Evolutionary conservation across 768 basidiomycete species (phyloP), one percentile per base, ranked within the genome.

Genomic region (Lactarius hatsudake): DNA sequence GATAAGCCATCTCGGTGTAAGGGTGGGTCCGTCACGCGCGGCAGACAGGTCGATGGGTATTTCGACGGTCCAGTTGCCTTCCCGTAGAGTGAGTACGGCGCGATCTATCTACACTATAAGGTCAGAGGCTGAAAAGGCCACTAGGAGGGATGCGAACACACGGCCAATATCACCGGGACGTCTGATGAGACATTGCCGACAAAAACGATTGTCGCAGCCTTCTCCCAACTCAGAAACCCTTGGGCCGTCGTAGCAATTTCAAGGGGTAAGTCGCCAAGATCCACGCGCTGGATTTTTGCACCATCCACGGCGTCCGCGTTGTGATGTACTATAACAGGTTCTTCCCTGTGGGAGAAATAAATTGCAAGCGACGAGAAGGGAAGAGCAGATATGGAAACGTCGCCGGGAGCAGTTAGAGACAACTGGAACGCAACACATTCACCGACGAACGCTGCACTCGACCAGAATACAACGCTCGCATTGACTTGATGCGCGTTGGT

Each of bases 361-460:
- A 97, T 79, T 1, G 79, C 75, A 15, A 95, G 72, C 1, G 83
- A 81, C 0, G 83, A 74, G 71, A 97, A 85, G 0, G 89, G 83
- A 18, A 96, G 77, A 0, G 79, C 78, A 5, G 84, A 81, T 23
- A 93, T 79, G 0, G 80, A 74, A 15, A 84, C 78, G 4, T 77
- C 72, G 0, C 75, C 72, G 0, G 87, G 85, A 0, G 89, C 84
- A 2, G 80, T 76, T 36, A 97, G 73, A 9, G 81, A 78, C 9
- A 97, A 72, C 75, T 98, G 95, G 76, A 93, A 97, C 0, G 91
- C 84, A 0, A 84, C 84, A 3, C 78, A 74, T 68, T 87, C 84
- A 12, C 81, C 83, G 5, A 95, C 82, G 61, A 82, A 81, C 30
- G 86, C 84, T 65, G 86, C 82, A 0, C 83, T 68, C 9, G 81